These are phyloP conservation scores for Aspergillus candidus DNA, from an alignment of 2,329 filamentous ascomycete genomes.

Conservation along the genomic window DNA sequence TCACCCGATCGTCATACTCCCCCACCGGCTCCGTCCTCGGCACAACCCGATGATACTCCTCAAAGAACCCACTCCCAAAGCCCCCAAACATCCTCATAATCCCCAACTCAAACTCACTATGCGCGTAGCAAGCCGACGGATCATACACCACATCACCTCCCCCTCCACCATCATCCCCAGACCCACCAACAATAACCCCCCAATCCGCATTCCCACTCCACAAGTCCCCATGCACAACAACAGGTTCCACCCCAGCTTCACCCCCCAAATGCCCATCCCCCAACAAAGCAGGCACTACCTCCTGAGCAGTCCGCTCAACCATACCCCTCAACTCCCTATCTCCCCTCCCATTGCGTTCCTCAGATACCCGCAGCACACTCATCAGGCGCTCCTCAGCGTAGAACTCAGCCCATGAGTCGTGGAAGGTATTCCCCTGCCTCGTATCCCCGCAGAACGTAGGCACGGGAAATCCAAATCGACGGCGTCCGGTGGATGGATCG, in stretches of 20 bases:
- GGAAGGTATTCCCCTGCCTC: constrained; percentile 70
- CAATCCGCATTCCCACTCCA: constrained; percentile 79
- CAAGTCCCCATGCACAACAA: constrained; percentile 84
- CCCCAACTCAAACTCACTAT: constrained; percentile 83
- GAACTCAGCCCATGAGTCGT: constrained; percentile 73
- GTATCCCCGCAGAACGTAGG: constrained; percentile 83
- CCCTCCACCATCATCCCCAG: constrained; percentile 38
- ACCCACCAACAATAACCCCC: constrained; percentile 52
- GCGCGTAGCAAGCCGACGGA: constrained; percentile 72
- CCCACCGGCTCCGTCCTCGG: constrained; percentile 72
- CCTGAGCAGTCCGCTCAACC: constrained; percentile 57
- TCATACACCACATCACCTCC: constrained; percentile 81
- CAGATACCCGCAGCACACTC: constrained; percentile 54
- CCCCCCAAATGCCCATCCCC: constrained; percentile 58
- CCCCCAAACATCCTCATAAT: constrained; percentile 98
- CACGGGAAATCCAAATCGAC: constrained; percentile 74
- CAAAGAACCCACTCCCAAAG: constrained; percentile 65
- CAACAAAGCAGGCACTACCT: constrained; percentile 71
- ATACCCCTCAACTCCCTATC: constrained; percentile 58
- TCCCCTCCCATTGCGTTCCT: constrained; percentile 56
- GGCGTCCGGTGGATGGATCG: constrained; percentile 29
- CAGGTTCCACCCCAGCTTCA: constrained; percentile 60
- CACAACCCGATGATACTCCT: constrained; percentile 68
- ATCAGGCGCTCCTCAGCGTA: constrained; percentile 71
- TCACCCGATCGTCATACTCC: constrained; percentile 79